These are phyloP conservation scores for Melaleuca alternifolia DNA, from an alignment of 345 rosid genomes.

Conservation along the genomic window DNA sequence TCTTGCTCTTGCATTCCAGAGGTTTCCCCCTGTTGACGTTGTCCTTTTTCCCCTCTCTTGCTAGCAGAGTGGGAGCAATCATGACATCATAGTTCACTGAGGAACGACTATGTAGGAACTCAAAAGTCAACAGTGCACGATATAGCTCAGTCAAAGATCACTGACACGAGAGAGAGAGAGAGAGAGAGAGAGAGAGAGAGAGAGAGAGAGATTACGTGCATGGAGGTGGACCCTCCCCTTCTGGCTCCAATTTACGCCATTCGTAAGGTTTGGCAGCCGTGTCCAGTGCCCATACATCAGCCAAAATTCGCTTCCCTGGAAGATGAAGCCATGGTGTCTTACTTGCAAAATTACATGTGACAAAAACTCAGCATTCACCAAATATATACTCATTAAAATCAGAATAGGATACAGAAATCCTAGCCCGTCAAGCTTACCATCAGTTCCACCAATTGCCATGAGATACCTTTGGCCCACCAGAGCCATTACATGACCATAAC, in stretches of 20 bases:
- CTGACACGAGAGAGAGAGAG: background rate
- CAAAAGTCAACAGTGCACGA: background rate
- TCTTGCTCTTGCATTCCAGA: background rate
- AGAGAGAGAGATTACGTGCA: constrained; percentile 67
- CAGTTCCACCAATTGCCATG: constrained; percentile 99
- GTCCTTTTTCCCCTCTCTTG: background rate
- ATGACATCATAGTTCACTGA: background rate
- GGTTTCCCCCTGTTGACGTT: background rate
- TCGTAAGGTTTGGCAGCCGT: constrained; percentile 99
- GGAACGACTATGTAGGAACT: background rate
- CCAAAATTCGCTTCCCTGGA: constrained; percentile 91
- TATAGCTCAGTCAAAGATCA: background rate
- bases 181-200: background rate
- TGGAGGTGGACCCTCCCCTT: constrained; percentile 99
- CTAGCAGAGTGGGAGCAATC: background rate
- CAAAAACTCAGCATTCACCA: background rate
- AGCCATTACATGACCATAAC: constrained; percentile 99
- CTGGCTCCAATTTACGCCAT: constrained; percentile 99
- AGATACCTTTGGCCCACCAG: constrained; percentile 98
- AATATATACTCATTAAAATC: background rate
- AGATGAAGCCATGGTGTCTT: constrained; percentile 1
- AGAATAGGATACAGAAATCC: background rate
- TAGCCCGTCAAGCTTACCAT: constrained; percentile 39
- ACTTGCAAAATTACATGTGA: background rate
- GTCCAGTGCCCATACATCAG: constrained; percentile 99